A percentile compares a stretch with the other conserved stretches of the same genome.
These are phyloP conservation scores for Geotrichum reessii DNA, from an alignment of 1,139 yeast genomes.

Conservation along the genomic window DNA sequence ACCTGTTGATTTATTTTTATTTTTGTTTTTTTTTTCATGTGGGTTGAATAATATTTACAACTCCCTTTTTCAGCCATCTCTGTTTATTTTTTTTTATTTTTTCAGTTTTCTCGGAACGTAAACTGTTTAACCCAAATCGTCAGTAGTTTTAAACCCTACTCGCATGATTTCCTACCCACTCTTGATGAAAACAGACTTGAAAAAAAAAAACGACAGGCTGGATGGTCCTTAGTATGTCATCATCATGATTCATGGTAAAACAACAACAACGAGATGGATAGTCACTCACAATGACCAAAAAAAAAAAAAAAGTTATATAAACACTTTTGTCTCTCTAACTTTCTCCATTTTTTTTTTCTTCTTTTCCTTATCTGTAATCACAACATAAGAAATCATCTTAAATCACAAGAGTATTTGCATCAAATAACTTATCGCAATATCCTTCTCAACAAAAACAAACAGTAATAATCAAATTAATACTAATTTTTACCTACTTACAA, in stretches of 20 bases:
- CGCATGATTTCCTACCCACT: neutral
- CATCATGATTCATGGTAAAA: too few relatives aligned
- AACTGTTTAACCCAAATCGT: neutral
- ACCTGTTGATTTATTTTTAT: neutral
- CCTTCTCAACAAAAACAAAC: neutral
- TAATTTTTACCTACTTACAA: too few relatives aligned
- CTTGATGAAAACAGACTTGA: too few relatives aligned
- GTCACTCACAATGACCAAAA: neutral
- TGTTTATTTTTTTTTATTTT: neutral
- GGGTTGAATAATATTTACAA: neutral
- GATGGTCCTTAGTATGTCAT: neutral
- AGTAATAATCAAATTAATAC: too few relatives aligned
- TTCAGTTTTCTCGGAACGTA: neutral
- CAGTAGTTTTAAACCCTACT: neutral
- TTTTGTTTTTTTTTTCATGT: neutral
- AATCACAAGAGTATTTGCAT: neutral
- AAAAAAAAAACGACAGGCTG: neutral
- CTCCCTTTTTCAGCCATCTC: neutral
- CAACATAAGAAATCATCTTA: neutral
- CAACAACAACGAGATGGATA: too few relatives aligned
- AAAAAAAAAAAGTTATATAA: neutral
- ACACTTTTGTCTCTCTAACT: neutral
- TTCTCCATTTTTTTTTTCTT: too few relatives aligned
- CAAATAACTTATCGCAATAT: neutral
- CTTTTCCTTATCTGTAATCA: neutral